phyloP scores from a whole-genome alignment of 352 stramenopile genomes.

The Phytophthora cryptogea region DNA sequence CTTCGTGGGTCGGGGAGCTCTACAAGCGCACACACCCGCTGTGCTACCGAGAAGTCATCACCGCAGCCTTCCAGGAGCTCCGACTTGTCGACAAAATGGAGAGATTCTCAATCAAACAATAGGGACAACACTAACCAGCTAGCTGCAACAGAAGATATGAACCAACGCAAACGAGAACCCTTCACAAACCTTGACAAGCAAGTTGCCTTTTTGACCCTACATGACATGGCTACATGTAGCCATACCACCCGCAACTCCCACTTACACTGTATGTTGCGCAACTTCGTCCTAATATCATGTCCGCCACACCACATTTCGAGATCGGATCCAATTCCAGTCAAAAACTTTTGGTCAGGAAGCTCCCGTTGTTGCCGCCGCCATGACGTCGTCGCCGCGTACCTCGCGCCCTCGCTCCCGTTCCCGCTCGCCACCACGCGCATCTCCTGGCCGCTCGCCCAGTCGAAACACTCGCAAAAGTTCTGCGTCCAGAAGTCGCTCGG shows the following conservation, averaged over 20 bases:
- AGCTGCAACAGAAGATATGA: slow-evolving; percentile 10
- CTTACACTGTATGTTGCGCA: background rate
- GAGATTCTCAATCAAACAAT: slow-evolving; percentile 29
- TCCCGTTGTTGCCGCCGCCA: background rate
- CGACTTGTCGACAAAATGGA: slow-evolving; percentile 41
- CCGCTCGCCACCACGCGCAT: slow-evolving; percentile 4
- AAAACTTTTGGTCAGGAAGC: background rate
- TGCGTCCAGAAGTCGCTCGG: slow-evolving; percentile 15
- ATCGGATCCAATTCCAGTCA: slow-evolving; percentile 17
- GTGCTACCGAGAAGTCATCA: slow-evolving; percentile 61
- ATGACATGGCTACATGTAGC: no score
- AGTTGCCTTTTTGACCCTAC: background rate
- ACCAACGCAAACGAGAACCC: background rate
- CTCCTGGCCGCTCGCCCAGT: background rate
- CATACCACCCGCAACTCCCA: background rate
- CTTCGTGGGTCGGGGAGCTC: slow-evolving; percentile 50
- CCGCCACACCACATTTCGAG: background rate
- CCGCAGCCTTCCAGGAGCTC: slow-evolving; percentile 46
- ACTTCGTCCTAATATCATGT: background rate
- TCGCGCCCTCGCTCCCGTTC: slow-evolving; percentile 22
- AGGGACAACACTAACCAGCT: background rate
- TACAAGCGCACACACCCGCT: slow-evolving; percentile 55
- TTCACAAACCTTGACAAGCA: background rate
- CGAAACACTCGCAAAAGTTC: slow-evolving; percentile 6
- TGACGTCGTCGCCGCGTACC: slow-evolving; percentile 29